Conservation (phyloP, 768 basidiomycete genomes). For the Gelatoporia subvermispora region DNA sequence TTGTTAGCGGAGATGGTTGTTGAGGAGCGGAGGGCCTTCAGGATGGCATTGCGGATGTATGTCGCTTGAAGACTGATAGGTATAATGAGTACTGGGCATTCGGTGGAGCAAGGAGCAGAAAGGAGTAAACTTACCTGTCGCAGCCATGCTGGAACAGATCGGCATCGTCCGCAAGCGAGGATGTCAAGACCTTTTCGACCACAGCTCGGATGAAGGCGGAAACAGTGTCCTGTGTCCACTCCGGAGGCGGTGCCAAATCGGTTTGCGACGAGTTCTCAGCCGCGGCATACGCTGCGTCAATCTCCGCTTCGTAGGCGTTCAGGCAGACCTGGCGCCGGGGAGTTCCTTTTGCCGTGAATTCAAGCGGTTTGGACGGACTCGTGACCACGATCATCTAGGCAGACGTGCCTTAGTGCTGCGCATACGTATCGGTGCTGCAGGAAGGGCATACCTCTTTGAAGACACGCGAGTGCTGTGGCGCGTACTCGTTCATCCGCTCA, state of each 20-base stretch:
- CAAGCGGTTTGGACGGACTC: constrained; percentile 25
- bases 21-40: constrained; percentile 22
- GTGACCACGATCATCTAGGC: constrained; percentile 31
- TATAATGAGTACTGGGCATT: too few species aligned
- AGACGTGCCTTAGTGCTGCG: background rate
- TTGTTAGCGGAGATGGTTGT: constrained; percentile 8
- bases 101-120: too few species aligned
- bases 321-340: constrained; percentile 24
- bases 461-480: constrained; percentile 40
- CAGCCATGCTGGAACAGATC: constrained; percentile 38
- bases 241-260: constrained; percentile 22
- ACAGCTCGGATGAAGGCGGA: constrained; percentile 28
- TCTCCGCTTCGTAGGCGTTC: constrained; percentile 34
- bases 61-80: constrained; percentile 26
- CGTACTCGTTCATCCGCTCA: constrained; percentile 34
- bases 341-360: constrained; percentile 29
- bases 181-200: constrained; percentile 28
- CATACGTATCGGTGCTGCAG: background rate
- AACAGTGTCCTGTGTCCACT: constrained; percentile 21
- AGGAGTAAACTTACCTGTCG: constrained; percentile 27
- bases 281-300: constrained; percentile 31
- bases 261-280: constrained; percentile 30
- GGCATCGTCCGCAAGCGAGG: constrained; percentile 26
- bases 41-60: constrained; percentile 28
- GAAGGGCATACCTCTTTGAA: constrained; percentile 42